phyloP scores from a whole-genome alignment of 2,329 filamentous ascomycete genomes.

The Colletotrichum ledebouriae region DNA sequence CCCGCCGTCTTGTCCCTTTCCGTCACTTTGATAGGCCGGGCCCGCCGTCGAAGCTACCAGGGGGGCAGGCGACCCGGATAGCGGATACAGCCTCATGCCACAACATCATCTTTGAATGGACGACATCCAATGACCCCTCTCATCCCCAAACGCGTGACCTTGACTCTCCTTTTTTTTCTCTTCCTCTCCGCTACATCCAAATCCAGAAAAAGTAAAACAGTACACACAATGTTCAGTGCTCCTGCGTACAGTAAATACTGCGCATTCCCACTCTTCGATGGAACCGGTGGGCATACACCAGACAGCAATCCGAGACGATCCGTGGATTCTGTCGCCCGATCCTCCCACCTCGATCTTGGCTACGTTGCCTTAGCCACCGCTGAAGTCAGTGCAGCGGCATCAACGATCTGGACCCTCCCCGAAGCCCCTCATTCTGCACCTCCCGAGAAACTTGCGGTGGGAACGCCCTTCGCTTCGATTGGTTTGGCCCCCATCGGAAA shows the following conservation, averaged over 20 bases:
- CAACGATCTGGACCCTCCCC: not conserved
- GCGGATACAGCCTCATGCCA: constrained; percentile 17
- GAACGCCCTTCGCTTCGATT: not conserved
- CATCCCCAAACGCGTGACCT: not conserved
- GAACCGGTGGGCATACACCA: not conserved
- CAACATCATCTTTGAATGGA: constrained; percentile 24
- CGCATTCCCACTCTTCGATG: constrained; percentile 2
- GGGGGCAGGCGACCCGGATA: not conserved
- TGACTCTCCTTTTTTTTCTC: not conserved
- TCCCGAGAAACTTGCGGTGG: not conserved
- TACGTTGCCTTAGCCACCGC: not conserved
- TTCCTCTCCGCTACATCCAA: not conserved
- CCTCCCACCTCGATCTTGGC: not conserved
- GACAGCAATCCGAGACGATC: constrained; percentile 11
- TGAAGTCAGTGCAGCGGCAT: not conserved
- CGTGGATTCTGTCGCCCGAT: not conserved
- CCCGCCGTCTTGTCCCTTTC: constrained; percentile 4
- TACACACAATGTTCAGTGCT: not conserved
- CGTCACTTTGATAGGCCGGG: not conserved
- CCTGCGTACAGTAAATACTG: too few species aligned
- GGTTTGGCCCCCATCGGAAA: constrained; percentile 1
- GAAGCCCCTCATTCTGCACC: constrained; percentile 10
- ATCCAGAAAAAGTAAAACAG: not conserved
- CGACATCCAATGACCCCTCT: constrained; percentile 9
- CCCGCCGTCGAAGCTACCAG: constrained; percentile 9